A percentile compares a stretch with the other conserved stretches of the same genome.
Conservation (phyloP, 1,284 basidiomycete genomes). For the Caloboletus firmus region DNA sequence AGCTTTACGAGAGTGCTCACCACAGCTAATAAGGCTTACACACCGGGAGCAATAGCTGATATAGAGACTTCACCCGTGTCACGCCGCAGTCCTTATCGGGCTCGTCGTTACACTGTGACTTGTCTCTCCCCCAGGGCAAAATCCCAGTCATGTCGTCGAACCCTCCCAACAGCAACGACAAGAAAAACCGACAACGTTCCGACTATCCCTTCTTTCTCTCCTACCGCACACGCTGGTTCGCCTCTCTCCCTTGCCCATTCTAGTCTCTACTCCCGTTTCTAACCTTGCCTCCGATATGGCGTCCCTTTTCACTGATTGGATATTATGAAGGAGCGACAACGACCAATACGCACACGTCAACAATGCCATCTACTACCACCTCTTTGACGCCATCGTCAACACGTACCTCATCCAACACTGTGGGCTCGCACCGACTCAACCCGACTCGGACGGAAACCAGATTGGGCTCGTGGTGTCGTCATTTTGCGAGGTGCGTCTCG, state of each 20-base stretch:
- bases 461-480: conserved; percentile 77
- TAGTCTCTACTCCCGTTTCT: neutral
- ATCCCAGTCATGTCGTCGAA: conserved; percentile 3
- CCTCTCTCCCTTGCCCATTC: conserved; percentile 1
- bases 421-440: conserved; percentile 48
- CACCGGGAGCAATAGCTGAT: too few relatives aligned
- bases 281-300: neutral
- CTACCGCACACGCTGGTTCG: conserved; percentile 70
- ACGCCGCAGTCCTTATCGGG: too few relatives aligned
- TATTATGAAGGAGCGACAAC: conserved; percentile 65
- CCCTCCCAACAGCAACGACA: conserved; percentile 11
- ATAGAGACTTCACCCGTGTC: too few relatives aligned
- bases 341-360: conserved; percentile 80
- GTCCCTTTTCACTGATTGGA: neutral
- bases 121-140: neutral
- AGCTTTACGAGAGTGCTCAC: too few relatives aligned
- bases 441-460: conserved; percentile 33
- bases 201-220: conserved; percentile 61
- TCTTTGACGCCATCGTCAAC: conserved; percentile 77
- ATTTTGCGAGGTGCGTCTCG: conserved; percentile 51
- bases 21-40: too few relatives aligned
- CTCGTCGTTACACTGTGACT: too few relatives aligned
- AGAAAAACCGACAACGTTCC: conserved; percentile 40
- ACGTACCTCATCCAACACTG: conserved; percentile 66
- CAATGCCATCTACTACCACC: conserved; percentile 76